Evolutionary conservation across 768 basidiomycete species (phyloP).

Genomic region (Pisolithus orientalis): DNA sequence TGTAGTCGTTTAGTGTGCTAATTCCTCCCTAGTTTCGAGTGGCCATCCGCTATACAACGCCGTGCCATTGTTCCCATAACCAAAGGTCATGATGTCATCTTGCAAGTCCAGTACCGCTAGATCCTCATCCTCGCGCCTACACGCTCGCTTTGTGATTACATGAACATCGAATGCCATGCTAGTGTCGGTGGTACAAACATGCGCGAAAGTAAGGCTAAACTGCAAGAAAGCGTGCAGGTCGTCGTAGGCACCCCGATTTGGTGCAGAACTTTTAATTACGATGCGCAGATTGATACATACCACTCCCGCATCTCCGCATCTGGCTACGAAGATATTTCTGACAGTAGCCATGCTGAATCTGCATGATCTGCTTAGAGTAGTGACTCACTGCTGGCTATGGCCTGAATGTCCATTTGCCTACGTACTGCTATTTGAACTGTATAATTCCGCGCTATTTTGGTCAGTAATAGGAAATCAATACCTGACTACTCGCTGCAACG

Average conservation of each 20-base stretch:
- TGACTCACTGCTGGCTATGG: too few species aligned
- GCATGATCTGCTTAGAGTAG: too few species aligned
- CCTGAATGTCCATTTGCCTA: too few species aligned
- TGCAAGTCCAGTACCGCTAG: conserved; percentile 98
- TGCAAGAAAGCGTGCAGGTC: conserved; percentile 86
- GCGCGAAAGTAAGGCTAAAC: conserved; percentile 95
- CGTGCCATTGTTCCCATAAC: conserved; percentile 98
- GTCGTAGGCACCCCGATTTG: conserved; percentile 96
- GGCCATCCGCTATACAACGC: conserved; percentile 98
- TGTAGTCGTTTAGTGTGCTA: conserved; percentile 3
- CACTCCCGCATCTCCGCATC: too few species aligned
- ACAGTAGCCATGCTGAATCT: too few species aligned
- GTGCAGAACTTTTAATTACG: conserved; percentile 65
- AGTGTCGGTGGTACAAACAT: conserved; percentile 98
- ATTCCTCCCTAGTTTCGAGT: conserved; percentile 70
- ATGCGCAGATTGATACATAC: conserved; percentile 83
- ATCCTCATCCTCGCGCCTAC: conserved; percentile 97
- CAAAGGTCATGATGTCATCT: conserved; percentile 98
- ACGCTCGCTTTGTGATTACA: conserved; percentile 90
- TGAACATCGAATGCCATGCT: conserved; percentile 93
- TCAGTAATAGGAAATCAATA: too few species aligned
- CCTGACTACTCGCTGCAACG: too few species aligned
- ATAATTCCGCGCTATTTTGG: too few species aligned
- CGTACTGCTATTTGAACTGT: too few species aligned
- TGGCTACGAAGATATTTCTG: too few species aligned